phyloP scores from a whole-genome alignment of 345 rosid genomes.

The Cardamine resedifolia region DNA sequence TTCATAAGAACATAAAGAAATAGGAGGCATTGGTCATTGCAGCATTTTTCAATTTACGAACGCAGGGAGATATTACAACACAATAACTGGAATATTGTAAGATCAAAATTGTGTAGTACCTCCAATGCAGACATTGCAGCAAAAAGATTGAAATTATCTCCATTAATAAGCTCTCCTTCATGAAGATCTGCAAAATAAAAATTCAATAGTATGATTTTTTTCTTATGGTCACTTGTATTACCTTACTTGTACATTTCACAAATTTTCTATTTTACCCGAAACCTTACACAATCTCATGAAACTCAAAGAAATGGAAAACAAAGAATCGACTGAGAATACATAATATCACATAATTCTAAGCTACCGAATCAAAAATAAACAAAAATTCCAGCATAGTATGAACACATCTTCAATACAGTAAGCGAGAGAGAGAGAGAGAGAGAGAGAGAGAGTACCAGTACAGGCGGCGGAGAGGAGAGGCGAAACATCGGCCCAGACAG shows the following conservation, averaged over 20 bases:
- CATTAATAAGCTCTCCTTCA: slow-evolving; percentile 86
- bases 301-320: neutral
- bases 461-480: slow-evolving; percentile 72
- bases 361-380: neutral
- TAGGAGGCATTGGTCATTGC: neutral
- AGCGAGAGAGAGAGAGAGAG: too few species aligned
- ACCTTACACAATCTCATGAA: neutral
- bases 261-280: neutral
- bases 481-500: slow-evolving; percentile 81
- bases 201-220: neutral
- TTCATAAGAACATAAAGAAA: neutral
- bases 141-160: slow-evolving; percentile 88
- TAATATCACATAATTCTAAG: neutral
- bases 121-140: slow-evolving; percentile 99
- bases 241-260: neutral
- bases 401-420: neutral
- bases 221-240: neutral
- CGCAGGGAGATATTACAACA: neutral
- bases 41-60: neutral
- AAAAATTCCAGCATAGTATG: neutral
- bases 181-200: slow-evolving; percentile 47
- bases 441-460: slow-evolving; percentile 43
- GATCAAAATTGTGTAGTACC: slow-evolving; percentile 47
- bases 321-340: neutral
- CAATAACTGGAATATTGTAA: neutral